Base-by-base conservation (phyloP, 768 basidiomycete species). In the Tylopilus subfusipes region DNA sequence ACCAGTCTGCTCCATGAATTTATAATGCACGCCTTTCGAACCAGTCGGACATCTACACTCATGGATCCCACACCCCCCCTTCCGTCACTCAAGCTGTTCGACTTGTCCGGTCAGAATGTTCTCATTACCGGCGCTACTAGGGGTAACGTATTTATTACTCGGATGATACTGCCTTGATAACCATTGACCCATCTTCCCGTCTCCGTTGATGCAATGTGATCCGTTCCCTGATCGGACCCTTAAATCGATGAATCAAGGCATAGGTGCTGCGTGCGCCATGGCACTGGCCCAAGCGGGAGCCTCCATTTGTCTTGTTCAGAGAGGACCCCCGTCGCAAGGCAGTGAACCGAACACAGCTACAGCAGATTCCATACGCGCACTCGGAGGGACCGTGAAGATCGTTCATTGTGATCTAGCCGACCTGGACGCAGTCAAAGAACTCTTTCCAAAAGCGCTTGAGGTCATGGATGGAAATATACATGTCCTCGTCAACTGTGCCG, bases 71-170 rank as follows among this genome's bases (percentile, higher is more conserved):
- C 83, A 36, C 82, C 84, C 25, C 58, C 70, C 31, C 57, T 73
- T 65, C 76, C 71, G 62, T 73, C 83, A 13, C 79, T 71, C 57
- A 70, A 76, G 34, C 80, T 93, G 47, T 92, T 92, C 72, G 79
- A 81, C 53, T 81, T 93, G 64, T 66, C 71, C 3, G 82, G 83
- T 54, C 76, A 84, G 65, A 86, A 80, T 53, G 88, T 80, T 33
- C 83, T 93, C 71, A 80, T 93, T 64, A 93, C 91, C 36, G 90
- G 90, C 56, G 87, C 85, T 30, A 83, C 87, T 22, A 77, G 90
- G 70, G 90, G 88, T 87, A 68, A 68, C 57, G 73, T 71, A 63
- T 36, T 61, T 58, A 55, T 58, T 67, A 49, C 50, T 48, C 33
- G 10, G 19, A 24, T 42, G 24, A 33, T 54, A 47, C 36, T 53